phyloP scores from a whole-genome alignment of 441 rosid genomes.

The Croton setiger region DNA sequence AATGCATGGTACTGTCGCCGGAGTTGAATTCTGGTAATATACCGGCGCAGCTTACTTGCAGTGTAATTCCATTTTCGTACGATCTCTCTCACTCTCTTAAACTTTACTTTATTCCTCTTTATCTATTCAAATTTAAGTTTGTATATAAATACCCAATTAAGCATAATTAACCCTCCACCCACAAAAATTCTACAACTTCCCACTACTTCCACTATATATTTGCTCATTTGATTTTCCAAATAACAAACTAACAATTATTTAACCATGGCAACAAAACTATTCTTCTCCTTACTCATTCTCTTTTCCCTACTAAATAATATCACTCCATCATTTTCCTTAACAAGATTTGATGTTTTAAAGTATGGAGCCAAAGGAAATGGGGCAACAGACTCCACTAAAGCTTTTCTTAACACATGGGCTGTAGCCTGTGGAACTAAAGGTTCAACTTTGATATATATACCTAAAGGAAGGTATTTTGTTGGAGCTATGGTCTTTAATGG shows the following conservation, averaged over 20 bases:
- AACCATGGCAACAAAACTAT: neutral
- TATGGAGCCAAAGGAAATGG: slow-evolving; percentile 42
- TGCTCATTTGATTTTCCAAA: neutral
- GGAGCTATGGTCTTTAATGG: slow-evolving; percentile 32
- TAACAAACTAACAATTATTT: too few relatives aligned
- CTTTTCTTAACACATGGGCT: slow-evolving; percentile 35
- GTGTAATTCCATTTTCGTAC: neutral
- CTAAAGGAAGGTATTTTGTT: slow-evolving; percentile 37
- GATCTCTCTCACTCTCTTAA: neutral
- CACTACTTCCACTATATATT: neutral
- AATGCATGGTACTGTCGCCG: too few relatives aligned
- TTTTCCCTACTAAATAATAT: neutral
- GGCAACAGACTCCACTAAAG: slow-evolving; percentile 29
- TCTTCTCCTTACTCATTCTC: neutral
- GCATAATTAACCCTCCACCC: neutral
- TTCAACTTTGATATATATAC: slow-evolving; percentile 28
- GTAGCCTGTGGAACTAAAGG: slow-evolving; percentile 28
- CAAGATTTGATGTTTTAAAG: slow-evolving; percentile 24
- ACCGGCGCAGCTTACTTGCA: neutral
- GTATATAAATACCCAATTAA: neutral
- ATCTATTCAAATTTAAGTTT: too few relatives aligned
- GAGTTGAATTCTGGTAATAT: too few relatives aligned
- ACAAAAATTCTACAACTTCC: neutral
- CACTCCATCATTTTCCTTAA: slow-evolving; percentile 15
- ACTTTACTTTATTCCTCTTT: too few relatives aligned